Evolutionary conservation across 768 basidiomycete genomes (phyloP).

Genomic region (Panus rudis): DNA sequence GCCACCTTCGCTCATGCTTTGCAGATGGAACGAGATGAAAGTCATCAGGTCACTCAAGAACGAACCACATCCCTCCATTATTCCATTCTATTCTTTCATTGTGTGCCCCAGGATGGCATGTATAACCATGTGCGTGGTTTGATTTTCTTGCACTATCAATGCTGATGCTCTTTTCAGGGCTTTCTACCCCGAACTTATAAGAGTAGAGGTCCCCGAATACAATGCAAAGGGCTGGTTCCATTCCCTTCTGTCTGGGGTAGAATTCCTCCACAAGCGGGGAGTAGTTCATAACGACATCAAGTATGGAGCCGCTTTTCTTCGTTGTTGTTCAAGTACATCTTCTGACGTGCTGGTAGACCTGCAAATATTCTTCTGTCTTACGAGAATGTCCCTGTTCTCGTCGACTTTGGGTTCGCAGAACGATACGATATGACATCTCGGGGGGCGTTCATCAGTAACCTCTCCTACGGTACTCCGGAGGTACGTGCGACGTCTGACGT

Average conservation of each 20-base stretch:
- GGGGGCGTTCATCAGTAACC: conserved; percentile 73
- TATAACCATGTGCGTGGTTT: conserved; percentile 73
- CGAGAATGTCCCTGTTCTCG: conserved; percentile 76
- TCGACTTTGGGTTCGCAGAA: conserved; percentile 97
- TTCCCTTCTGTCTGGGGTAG: conserved; percentile 73
- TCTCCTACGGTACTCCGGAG: conserved; percentile 89
- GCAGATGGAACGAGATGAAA: conserved; percentile 97
- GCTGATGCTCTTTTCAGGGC: conserved; percentile 45
- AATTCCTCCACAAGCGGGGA: conserved; percentile 77
- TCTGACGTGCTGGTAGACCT: conserved; percentile 42
- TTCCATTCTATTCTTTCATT: conserved; percentile 90
- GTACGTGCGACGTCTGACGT: no score
- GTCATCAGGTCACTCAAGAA: conserved; percentile 78
- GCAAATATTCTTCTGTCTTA: conserved; percentile 86
- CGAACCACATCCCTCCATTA: conserved; percentile 86
- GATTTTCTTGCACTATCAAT: conserved; percentile 3
- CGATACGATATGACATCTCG: conserved; percentile 60
- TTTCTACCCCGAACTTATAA: conserved; percentile 77
- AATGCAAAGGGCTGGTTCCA: conserved; percentile 79
- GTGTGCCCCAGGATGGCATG: conserved; percentile 87
- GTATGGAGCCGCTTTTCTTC: conserved; percentile 34
- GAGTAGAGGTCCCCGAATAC: conserved; percentile 78
- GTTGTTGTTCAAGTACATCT: not conserved
- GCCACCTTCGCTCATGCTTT: conserved; percentile 2
- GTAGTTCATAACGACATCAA: conserved; percentile 95